Evolutionary conservation across 768 basidiomycete species (phyloP).

Genomic region (Agrocybe praecox): DNA sequence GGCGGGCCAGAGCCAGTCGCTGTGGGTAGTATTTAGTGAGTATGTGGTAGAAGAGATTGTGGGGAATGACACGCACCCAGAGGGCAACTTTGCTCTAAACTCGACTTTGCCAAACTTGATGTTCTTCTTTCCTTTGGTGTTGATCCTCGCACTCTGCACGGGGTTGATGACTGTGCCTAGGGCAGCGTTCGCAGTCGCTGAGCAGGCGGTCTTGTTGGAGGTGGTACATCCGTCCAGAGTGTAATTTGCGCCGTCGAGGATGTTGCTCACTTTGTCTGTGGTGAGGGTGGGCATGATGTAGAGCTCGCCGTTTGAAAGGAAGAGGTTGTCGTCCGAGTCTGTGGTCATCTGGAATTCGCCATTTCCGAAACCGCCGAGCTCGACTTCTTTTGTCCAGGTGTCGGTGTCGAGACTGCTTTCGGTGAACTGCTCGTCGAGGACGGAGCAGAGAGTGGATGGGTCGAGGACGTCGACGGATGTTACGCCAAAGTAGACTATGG

Average conservation of each 20-base stretch:
- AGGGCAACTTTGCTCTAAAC: conserved; percentile 62
- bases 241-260: conserved; percentile 63
- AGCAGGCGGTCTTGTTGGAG: conserved; percentile 34
- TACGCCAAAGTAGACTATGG: conserved; percentile 58
- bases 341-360: conserved; percentile 85
- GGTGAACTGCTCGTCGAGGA: conserved; percentile 73
- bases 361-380: conserved; percentile 80
- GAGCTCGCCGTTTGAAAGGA: conserved; percentile 64
- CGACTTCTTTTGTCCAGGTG: conserved; percentile 70
- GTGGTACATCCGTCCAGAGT: conserved; percentile 70
- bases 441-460: conserved; percentile 52
- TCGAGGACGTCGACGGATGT: conserved; percentile 42
- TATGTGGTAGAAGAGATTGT: conserved; percentile 26
- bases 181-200: conserved; percentile 40
- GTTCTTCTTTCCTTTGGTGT: conserved; percentile 60
- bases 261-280: conserved; percentile 51
- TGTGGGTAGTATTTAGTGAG: conserved; percentile 16
- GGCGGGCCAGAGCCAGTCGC: conserved; percentile 76
- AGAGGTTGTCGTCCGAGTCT: conserved; percentile 58
- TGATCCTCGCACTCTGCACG: conserved; percentile 74
- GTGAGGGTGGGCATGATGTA: conserved; percentile 86
- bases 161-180: conserved; percentile 64
- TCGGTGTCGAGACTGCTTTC: conserved; percentile 43
- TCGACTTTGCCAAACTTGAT: conserved; percentile 65
- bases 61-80: conserved; percentile 40